Conservation (phyloP, 805 yeast genomes). For the Candida koratica region DNA sequence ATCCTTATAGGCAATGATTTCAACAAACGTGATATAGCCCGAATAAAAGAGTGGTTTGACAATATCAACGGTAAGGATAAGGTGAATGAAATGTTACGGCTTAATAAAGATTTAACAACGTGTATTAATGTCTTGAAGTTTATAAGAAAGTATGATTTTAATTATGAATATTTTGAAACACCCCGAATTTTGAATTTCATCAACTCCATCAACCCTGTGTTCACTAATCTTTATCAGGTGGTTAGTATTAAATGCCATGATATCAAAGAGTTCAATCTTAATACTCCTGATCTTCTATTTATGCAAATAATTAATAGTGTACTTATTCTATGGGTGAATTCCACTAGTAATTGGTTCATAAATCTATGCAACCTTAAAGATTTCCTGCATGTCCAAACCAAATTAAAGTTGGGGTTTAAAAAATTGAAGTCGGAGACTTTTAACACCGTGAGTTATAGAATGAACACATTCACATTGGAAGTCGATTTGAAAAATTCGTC, state of each 20-base stretch:
- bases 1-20: background rate
- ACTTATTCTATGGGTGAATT: constrained; percentile 11
- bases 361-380: constrained; percentile 9
- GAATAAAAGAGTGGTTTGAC: constrained; percentile 1
- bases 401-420: constrained; percentile 7
- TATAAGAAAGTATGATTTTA: constrained; percentile 5
- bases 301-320: constrained; percentile 10
- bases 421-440: constrained; percentile 8
- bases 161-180: background rate
- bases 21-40: constrained; percentile 1
- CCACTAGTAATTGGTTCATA: constrained; percentile 1
- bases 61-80: background rate
- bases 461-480: constrained; percentile 9
- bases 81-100: constrained; percentile 1
- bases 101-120: constrained; percentile 11
- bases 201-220: constrained; percentile 2
- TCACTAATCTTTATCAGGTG: constrained; percentile 10
- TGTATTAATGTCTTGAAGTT: constrained; percentile 7
- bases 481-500: constrained; percentile 6
- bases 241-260: constrained; percentile 2
- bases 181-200: constrained; percentile 1
- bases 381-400: background rate
- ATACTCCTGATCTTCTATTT: constrained; percentile 7
- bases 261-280: constrained; percentile 4
- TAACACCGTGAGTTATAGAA: constrained; percentile 8